Conservation (phyloP, 345 rosid genomes). For the Conringia planisiliqua region DNA sequence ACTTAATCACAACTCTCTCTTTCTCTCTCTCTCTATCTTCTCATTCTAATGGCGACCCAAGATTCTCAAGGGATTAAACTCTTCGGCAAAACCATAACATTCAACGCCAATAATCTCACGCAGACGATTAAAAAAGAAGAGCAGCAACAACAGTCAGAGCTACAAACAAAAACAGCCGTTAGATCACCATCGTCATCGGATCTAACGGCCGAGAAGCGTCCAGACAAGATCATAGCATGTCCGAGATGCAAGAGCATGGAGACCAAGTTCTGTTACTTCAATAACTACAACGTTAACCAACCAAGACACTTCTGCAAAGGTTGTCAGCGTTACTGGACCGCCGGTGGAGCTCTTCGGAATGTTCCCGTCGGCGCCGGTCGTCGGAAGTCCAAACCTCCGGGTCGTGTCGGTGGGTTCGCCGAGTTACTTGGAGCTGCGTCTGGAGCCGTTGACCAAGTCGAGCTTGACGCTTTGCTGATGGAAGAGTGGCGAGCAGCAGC, state of each 20-base stretch:
- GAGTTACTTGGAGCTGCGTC: conserved; percentile 33
- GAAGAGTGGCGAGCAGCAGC: conserved; percentile 59
- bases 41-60: conserved; percentile 45
- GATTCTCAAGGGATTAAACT: conserved; percentile 74
- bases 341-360: conserved; percentile 92
- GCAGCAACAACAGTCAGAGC: conserved; percentile 26
- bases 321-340: conserved; percentile 98
- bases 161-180: conserved; percentile 18
- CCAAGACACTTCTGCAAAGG: conserved; percentile 98
- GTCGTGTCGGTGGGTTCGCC: conserved; percentile 38
- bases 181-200: conserved; percentile 32
- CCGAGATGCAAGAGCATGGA: conserved; percentile 97
- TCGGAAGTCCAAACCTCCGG: conserved; percentile 71
- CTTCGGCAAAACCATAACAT: conserved; percentile 70
- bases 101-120: conserved; percentile 40
- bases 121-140: conserved; percentile 42
- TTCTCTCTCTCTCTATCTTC: conserved; percentile 1
- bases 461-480: conserved; percentile 47
- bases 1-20: conserved; percentile 15
- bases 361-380: conserved; percentile 97
- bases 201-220: conserved; percentile 54
- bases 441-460: conserved; percentile 47
- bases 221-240: conserved; percentile 86
- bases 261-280: conserved; percentile 96
- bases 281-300: conserved; percentile 96